Base-by-base conservation (phyloP, 768 basidiomycete genomes). In the Tricholoma hemisulphureum region DNA sequence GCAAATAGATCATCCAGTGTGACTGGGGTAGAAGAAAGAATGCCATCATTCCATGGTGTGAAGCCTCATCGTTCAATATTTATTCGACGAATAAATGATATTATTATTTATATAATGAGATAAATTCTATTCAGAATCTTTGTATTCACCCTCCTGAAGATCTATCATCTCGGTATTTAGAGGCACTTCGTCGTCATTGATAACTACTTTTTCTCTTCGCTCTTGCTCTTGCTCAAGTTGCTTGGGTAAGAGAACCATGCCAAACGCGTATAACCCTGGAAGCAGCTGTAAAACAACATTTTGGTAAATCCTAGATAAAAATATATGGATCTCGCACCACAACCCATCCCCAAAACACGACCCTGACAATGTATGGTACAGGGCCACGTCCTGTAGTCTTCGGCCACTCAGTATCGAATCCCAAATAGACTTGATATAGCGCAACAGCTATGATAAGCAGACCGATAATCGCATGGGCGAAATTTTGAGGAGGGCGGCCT, bases 401-500 rank as follows among this genome's bases (percentile, higher is more conserved):
- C 0, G 75, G 71, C 84, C 84, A 87, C 65, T 86, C 84, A 6
- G 54, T 49, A 28, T 71, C 67, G 65, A 73, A 82, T 2, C 83
- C 83, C 16, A 69, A 70, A 46, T 76, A 70, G 14, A 81, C 80
- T 67, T 84, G 81, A 59, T 77, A 83, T 45, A 81, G 70, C 23
- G 81, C 74, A 9, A 84, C 69, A 6, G 65, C 79, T 53, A 87
- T 77, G 50, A 82, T 77, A 9, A 73, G 48, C 28, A 86, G 63
- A 0, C 85, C 86, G 1, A 85, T 55, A 13, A 82, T 57, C 11
- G 82, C 84, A 62, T 88, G 86, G 24, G 79, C 28, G 65, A 84
- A 86, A 64, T 88, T 86, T 60, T 80, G 84, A 45, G 75, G 67
- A 7, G 80, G 85, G 26, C 80, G 80, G 26, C 70, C 61, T 0